phyloP scores from a whole-genome alignment of 352 stramenopile species.

The Pythium coloratum region DNA sequence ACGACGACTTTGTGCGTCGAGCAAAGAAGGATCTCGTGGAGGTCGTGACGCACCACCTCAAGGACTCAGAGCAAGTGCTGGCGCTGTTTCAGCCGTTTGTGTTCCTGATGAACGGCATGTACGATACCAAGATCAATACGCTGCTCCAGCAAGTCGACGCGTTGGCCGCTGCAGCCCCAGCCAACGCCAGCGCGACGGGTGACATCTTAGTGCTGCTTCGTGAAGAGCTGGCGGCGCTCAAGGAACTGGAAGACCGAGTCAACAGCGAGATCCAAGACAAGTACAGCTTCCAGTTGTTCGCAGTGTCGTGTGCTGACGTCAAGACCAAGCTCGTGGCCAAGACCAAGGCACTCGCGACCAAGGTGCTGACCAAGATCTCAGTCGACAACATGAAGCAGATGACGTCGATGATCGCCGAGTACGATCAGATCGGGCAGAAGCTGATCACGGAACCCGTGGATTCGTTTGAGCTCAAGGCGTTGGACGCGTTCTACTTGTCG shows the following conservation, averaged over 20 bases:
- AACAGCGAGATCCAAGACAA: constrained; percentile 69
- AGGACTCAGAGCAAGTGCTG: constrained; percentile 64
- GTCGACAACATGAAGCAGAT: constrained; percentile 88
- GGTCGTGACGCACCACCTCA: constrained; percentile 68
- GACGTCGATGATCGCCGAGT: constrained; percentile 79
- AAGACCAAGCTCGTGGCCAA: constrained; percentile 84
- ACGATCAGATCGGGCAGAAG: constrained; percentile 87
- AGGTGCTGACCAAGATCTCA: constrained; percentile 83
- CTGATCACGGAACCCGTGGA: constrained; percentile 88
- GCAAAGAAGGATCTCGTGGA: constrained; percentile 61
- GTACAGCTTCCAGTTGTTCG: constrained; percentile 89
- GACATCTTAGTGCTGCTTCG: constrained; percentile 52
- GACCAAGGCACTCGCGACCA: constrained; percentile 61
- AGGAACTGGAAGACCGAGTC: constrained; percentile 49
- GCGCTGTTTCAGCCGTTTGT: constrained; percentile 72
- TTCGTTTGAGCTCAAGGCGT: constrained; percentile 87
- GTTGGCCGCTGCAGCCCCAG: neutral
- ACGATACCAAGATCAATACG: constrained; percentile 58
- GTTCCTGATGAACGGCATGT: constrained; percentile 78
- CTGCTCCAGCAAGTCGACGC: constrained; percentile 35
- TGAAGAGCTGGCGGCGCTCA: constrained; percentile 57
- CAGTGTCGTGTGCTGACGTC: constrained; percentile 85
- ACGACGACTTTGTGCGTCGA: constrained; percentile 76
- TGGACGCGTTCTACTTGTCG: constrained; percentile 83
- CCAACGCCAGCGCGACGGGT: constrained; percentile 20